These are phyloP conservation scores for Akanthomyces dipterigenus DNA, from an alignment of 2,329 filamentous ascomycete genomes.

Conservation along the genomic window DNA sequence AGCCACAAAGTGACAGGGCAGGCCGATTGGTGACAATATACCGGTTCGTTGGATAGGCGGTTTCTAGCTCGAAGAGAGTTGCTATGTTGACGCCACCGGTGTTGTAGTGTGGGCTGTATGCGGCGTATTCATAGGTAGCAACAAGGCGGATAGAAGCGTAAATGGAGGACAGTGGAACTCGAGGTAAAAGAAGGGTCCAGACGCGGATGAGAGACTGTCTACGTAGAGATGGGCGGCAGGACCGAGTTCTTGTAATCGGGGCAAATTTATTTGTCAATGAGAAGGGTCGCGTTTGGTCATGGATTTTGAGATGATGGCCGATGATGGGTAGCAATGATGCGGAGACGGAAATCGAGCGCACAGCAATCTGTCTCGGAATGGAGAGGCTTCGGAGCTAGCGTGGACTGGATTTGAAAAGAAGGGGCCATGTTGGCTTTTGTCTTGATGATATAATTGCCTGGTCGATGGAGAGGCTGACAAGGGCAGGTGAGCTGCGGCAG, in stretches of 20 bases:
- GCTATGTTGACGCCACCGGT: neutral
- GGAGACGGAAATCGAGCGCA: neutral
- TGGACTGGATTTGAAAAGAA: neutral
- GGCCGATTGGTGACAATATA: neutral
- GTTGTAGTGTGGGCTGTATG: neutral
- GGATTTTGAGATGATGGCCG: neutral
- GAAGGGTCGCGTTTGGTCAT: neutral
- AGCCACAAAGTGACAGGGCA: neutral
- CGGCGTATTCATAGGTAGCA: neutral
- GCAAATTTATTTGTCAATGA: neutral
- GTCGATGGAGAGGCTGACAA: neutral
- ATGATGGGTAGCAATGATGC: neutral
- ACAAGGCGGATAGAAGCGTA: neutral
- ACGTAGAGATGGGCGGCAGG: neutral
- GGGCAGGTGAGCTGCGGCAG: neutral
- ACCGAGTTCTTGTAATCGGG: neutral
- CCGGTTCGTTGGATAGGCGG: neutral
- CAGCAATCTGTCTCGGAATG: neutral
- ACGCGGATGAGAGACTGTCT: neutral
- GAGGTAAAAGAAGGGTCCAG: neutral
- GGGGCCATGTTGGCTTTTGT: constrained; percentile 4
- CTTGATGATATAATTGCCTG: neutral
- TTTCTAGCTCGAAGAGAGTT: neutral
- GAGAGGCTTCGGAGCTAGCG: neutral
- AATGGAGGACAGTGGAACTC: neutral